Evolutionary conservation across 306 rosid species (phyloP).

Genomic region (Quercus ilex): DNA sequence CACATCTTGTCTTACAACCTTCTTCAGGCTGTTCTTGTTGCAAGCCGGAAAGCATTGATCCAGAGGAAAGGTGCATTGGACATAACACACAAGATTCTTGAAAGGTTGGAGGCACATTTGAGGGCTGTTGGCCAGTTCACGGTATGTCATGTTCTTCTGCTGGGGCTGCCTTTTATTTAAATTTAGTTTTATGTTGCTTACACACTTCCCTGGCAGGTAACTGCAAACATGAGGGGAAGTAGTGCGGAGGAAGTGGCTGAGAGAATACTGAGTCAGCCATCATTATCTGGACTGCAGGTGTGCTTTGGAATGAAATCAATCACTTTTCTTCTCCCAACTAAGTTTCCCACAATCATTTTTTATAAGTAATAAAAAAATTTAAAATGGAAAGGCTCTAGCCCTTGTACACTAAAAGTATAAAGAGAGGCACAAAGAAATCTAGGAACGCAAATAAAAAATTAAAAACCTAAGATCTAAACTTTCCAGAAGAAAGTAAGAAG

Average conservation of each 20-base stretch:
- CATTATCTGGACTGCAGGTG: conserved; percentile 91
- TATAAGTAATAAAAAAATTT: too few species aligned
- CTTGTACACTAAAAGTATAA: too few species aligned
- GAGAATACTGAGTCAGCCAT: conserved; percentile 78
- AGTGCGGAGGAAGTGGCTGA: conserved; percentile 89
- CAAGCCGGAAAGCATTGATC: conserved; percentile 75
- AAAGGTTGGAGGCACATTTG: conserved; percentile 91
- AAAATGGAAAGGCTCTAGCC: too few species aligned
- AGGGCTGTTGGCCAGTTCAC: conserved; percentile 80
- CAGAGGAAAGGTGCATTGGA: conserved; percentile 75
- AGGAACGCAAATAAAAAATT: too few species aligned
- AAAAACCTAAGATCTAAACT: not conserved
- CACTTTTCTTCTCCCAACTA: not conserved
- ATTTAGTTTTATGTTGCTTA: conserved; percentile 24
- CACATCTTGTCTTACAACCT: conserved; percentile 23
- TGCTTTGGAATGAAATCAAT: conserved; percentile 16
- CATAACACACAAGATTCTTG: conserved; percentile 88
- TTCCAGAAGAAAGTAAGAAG: not conserved
- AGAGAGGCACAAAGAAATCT: too few species aligned
- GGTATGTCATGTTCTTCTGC: conserved; percentile 26
- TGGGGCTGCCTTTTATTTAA: not conserved
- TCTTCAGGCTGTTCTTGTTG: conserved; percentile 84
- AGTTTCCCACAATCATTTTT: not conserved
- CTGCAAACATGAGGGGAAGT: conserved; percentile 93
- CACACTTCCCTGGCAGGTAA: conserved; percentile 48